phyloP scores from a whole-genome alignment of 2,329 filamentous ascomycete species.

The Thielaviopsis ethacetica region DNA sequence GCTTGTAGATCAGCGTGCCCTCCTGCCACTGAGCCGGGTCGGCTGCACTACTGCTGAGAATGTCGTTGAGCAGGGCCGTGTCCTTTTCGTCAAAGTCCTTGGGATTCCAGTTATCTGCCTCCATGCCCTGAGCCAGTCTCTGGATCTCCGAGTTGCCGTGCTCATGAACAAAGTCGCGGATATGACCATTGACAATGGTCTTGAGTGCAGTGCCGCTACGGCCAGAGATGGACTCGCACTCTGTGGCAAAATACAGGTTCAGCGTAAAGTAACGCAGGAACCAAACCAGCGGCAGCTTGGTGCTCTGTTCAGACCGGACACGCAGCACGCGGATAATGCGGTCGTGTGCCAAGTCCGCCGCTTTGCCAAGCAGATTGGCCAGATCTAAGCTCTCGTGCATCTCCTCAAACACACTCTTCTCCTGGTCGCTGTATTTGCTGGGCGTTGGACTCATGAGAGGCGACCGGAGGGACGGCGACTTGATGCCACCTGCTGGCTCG shows the following conservation, averaged over 20 bases:
- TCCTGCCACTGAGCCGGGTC: slow-evolving; percentile 53
- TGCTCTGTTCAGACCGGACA: slow-evolving; percentile 59
- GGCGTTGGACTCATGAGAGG: slow-evolving; percentile 34
- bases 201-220: slow-evolving; percentile 61
- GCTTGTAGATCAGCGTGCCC: slow-evolving; percentile 39
- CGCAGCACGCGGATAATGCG: slow-evolving; percentile 60
- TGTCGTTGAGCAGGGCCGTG: slow-evolving; percentile 40
- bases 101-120: slow-evolving; percentile 64
- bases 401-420: slow-evolving; percentile 46
- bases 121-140: slow-evolving; percentile 58
- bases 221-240: slow-evolving; percentile 73
- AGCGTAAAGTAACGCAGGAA: slow-evolving; percentile 73
- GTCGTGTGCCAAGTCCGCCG: slow-evolving; percentile 66
- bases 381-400: slow-evolving; percentile 63
- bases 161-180: slow-evolving; percentile 60
- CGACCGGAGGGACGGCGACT: slow-evolving; percentile 33
- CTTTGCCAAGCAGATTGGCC: slow-evolving; percentile 60
- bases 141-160: slow-evolving; percentile 60
- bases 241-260: slow-evolving; percentile 69
- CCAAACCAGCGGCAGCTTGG: slow-evolving; percentile 46
- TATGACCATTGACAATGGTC: slow-evolving; percentile 64
- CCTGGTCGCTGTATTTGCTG: slow-evolving; percentile 24
- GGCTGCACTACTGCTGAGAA: slow-evolving; percentile 53
- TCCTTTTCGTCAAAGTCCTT: slow-evolving; percentile 56
- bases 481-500: slow-evolving; percentile 21